Evolutionary conservation across 2,329 filamentous ascomycete genomes (phyloP), one percentile per base, ranked within the genome.

Genomic region (Penicillium expansum): DNA sequence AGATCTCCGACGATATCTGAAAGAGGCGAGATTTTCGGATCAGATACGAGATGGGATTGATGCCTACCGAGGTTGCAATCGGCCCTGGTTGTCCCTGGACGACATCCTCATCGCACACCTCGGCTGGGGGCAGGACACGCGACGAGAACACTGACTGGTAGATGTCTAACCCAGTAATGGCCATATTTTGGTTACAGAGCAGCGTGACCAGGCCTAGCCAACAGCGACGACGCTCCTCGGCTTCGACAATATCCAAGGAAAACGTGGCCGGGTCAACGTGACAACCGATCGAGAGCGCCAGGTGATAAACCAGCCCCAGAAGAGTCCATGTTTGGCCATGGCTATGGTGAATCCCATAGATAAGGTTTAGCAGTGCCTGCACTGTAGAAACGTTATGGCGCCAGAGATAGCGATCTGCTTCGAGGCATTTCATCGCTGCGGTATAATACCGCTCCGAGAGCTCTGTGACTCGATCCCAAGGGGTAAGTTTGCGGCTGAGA

Each of bases 321-420:
- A 73, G 56, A 11, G 67, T 55, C 71, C 71, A 73, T 7, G 65
- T 58, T 6, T 67, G 67, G 10, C 67, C 67, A 33, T 68, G 60
- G 22, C 60, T 63, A 52, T 73, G 71, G 22, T 63, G 68, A 35
- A 68, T 61, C 1, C 68, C 69, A 54, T 73, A 72, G 10, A 70
- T 70, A 10, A 73, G 48, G 5, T 71, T 56, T 3, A 73, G 58
- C 3, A 73, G 49, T 3, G 64, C 57, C 47, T 73, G 69, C 1
- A 73, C 45, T 24, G 69, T 69, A 22, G 63, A 49, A 6, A 73
- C 33, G 22, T 66, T 68, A 41, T 73, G 68, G 20, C 60, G 64
- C 57, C 62, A 68, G 29, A 73, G 42, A 51, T 69, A 70, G 11
- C 65, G 58, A 52, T 73, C 68, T 2, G 70, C 68, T n/a, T 67